A percentile compares a stretch with the other conserved stretches of the same genome.
Conservation (phyloP, 257 asterid species). For the Solanum medicagineum region DNA sequence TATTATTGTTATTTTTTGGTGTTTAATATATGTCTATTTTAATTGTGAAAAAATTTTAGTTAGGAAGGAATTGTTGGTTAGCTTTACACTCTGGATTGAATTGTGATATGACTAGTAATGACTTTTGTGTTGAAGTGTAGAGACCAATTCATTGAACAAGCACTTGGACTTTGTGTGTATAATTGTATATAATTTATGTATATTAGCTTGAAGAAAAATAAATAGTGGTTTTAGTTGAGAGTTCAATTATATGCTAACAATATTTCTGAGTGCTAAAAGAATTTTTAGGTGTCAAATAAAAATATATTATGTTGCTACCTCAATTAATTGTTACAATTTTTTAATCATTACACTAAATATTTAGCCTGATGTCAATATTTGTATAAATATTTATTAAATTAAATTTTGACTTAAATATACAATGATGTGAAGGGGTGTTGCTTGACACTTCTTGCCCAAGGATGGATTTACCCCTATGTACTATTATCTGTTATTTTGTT, state of each 20-base stretch:
- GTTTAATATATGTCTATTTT: not conserved
- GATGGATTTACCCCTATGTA: too few species aligned
- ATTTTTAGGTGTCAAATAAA: not conserved
- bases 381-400: too few species aligned
- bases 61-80: not conserved
- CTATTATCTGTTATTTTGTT: too few species aligned
- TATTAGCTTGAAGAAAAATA: not conserved
- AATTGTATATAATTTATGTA: not conserved
- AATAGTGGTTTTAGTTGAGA: not conserved
- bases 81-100: not conserved
- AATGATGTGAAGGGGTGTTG: too few species aligned
- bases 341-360: too few species aligned
- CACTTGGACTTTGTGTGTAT: not conserved
- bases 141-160: not conserved
- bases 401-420: too few species aligned
- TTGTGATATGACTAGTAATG: not conserved
- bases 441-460: too few species aligned
- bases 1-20: not conserved
- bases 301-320: too few species aligned
- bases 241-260: not conserved
- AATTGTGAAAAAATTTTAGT: not conserved
- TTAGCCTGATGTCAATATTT: too few species aligned
- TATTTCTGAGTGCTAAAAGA: not conserved
- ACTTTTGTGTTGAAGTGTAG: not conserved
- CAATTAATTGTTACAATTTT: too few species aligned